Evolutionary conservation across 1,284 basidiomycete species (phyloP).

Genomic region (Cutaneotrichosporon cavernicola): DNA sequence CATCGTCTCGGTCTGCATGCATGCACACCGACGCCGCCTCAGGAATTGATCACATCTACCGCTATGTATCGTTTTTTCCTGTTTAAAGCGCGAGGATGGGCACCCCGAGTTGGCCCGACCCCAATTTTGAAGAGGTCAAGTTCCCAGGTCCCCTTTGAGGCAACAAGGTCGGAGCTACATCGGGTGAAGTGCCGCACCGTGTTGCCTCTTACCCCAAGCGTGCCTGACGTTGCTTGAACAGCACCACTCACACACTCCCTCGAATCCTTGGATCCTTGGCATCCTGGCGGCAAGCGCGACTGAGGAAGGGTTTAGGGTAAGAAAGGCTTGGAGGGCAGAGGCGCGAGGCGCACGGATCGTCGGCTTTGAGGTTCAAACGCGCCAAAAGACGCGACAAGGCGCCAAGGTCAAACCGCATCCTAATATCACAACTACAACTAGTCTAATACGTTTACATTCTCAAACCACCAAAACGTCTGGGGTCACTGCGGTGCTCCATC

Average conservation of each 20-base stretch:
- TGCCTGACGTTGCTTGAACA: neutral
- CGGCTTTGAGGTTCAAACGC: neutral
- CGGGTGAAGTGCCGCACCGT: neutral
- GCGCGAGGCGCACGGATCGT: no score
- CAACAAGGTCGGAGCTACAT: slow-evolving; percentile 7
- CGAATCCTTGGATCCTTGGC: neutral
- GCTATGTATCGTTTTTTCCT: neutral
- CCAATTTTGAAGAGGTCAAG: neutral
- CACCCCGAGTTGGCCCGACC: neutral
- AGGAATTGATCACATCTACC: neutral
- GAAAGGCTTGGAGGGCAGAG: no score
- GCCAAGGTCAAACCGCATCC: no score
- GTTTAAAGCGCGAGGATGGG: neutral
- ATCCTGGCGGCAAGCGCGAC: neutral
- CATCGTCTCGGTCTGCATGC: neutral
- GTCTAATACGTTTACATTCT: no score
- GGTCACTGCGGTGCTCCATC: neutral
- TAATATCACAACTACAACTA: no score
- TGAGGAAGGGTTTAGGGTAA: no score
- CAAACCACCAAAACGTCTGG: no score
- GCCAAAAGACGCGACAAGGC: neutral
- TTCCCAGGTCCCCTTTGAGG: neutral
- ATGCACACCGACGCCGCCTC: neutral
- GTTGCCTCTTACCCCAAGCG: neutral
- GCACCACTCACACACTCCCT: neutral